These are phyloP conservation scores for Gaeumannomyces sp. DNA, from an alignment of 2,329 filamentous ascomycete species.

Conservation along the genomic window DNA sequence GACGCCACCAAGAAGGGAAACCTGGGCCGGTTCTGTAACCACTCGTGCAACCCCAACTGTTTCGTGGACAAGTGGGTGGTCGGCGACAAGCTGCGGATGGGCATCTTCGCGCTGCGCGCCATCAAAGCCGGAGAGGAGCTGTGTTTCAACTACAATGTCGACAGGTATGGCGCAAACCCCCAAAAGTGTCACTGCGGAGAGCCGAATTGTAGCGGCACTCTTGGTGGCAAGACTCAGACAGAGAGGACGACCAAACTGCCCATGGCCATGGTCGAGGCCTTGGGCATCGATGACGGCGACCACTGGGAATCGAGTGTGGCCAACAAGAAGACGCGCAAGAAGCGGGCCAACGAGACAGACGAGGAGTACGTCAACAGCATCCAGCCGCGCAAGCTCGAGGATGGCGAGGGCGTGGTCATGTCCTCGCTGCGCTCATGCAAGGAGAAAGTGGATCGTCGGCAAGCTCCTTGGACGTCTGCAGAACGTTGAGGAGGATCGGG, in stretches of 20 bases:
- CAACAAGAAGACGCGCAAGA: slow-evolving; percentile 87
- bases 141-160: slow-evolving; percentile 99
- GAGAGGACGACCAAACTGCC: slow-evolving; percentile 90
- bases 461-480: slow-evolving; percentile 89
- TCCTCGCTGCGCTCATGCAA: slow-evolving; percentile 95
- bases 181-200: slow-evolving; percentile 97
- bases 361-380: slow-evolving; percentile 93
- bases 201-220: slow-evolving; percentile 89
- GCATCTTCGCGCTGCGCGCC: slow-evolving; percentile 85
- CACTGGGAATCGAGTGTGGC: slow-evolving; percentile 87
- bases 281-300: slow-evolving; percentile 89
- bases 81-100: slow-evolving; percentile 95
- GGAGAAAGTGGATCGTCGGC: slow-evolving; percentile 98
- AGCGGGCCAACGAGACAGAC: slow-evolving; percentile 85
- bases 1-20: slow-evolving; percentile 97
- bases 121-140: slow-evolving; percentile 88
- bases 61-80: slow-evolving; percentile 99
- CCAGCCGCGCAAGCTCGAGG: slow-evolving; percentile 70
- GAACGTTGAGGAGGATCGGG: slow-evolving; percentile 75
- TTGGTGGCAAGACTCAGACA: slow-evolving; percentile 96
- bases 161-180: slow-evolving; percentile 92
- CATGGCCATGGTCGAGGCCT: slow-evolving; percentile 82
- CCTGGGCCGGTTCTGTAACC: slow-evolving; percentile 94
- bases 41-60: slow-evolving; percentile 97
- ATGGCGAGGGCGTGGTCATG: slow-evolving; percentile 88